A percentile compares a stretch with the other conserved stretches of the same genome.
These are phyloP conservation scores for Forsythia viridissima DNA, from an alignment of 257 asterid species.

Conservation along the genomic window DNA sequence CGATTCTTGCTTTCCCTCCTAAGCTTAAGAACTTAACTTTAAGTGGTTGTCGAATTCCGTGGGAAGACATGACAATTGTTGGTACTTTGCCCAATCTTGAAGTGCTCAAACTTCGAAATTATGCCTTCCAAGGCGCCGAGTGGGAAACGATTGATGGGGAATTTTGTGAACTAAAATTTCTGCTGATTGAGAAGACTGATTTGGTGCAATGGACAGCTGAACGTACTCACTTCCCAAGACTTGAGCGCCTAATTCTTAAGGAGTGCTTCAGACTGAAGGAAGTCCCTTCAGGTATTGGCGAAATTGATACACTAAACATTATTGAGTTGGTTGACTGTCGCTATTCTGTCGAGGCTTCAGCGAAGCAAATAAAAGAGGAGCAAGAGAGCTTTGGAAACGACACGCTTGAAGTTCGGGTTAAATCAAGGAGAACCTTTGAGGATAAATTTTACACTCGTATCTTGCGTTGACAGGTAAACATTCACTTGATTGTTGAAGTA, in stretches of 20 bases:
- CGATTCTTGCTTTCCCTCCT: not conserved
- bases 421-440: not conserved
- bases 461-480: not conserved
- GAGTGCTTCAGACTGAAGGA: not conserved
- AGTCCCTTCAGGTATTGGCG: not conserved
- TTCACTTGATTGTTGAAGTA: not conserved
- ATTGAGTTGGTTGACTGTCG: constrained; percentile 1
- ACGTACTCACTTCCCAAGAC: not conserved
- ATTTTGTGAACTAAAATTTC: not conserved
- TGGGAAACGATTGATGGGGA: not conserved
- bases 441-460: not conserved
- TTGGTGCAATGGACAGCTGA: constrained; percentile 6
- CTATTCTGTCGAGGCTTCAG: not conserved
- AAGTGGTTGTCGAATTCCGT: not conserved
- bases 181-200: not conserved
- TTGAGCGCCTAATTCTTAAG: not conserved
- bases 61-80: not conserved
- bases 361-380: not conserved
- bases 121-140: not conserved
- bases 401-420: not conserved
- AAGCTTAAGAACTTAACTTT: not conserved
- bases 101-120: not conserved
- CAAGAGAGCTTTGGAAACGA: constrained; percentile 15
- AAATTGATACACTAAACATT: not conserved
- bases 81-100: not conserved